These are phyloP conservation scores for Leccinum variicolor DNA, from an alignment of 768 basidiomycete species.

Conservation along the genomic window DNA sequence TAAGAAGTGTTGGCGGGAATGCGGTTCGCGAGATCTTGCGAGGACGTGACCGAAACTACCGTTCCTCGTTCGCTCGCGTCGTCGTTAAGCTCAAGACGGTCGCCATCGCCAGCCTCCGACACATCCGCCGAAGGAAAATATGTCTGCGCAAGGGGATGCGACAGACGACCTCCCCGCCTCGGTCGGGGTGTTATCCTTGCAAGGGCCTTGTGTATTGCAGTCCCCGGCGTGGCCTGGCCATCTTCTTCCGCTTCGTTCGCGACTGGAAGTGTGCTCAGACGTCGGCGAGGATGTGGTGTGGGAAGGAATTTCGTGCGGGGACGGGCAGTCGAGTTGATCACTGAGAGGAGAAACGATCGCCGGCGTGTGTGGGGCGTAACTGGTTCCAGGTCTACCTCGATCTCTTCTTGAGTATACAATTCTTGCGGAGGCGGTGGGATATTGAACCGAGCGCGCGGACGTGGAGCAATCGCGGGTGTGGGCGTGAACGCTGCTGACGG, in stretches of 20 bases:
- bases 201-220: conserved; percentile 50
- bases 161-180: conserved; percentile 44
- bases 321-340: conserved; percentile 79
- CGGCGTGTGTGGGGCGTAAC: no score
- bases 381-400: no score
- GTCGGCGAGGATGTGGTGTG: conserved; percentile 48
- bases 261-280: conserved; percentile 61
- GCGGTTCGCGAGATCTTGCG: conserved; percentile 83
- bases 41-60: conserved; percentile 79
- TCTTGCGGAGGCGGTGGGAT: conserved; percentile 44
- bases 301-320: conserved; percentile 49
- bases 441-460: conserved; percentile 60
- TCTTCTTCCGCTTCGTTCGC: conserved; percentile 33
- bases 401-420: conserved; percentile 33
- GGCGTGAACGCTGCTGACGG: conserved; percentile 62
- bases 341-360: conserved; percentile 77
- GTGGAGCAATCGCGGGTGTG: conserved; percentile 63
- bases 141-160: conserved; percentile 66
- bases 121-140: conserved; percentile 13
- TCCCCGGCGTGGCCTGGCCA: conserved; percentile 30
- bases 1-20: conserved; percentile 82
- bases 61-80: conserved; percentile 56
- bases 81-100: conserved; percentile 32
- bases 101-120: no score
- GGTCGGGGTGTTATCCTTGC: conserved; percentile 65